Base-by-base conservation (phyloP, 2,329 filamentous ascomycete genomes). In the Cercospora canescens region DNA sequence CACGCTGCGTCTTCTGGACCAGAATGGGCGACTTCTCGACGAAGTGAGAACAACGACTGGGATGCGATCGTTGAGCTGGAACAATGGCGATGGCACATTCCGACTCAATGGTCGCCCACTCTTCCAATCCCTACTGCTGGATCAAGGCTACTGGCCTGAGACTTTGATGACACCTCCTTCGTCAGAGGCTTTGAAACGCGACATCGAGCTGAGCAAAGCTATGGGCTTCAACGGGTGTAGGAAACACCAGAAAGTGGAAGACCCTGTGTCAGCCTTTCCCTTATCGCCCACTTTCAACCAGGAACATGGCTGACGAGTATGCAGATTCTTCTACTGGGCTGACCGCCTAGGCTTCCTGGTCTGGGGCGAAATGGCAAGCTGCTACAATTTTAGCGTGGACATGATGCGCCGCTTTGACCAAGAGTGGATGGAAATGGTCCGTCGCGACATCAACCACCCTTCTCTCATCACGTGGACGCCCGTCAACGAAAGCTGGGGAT, bases 391-490 rank as follows among this genome's bases (percentile, higher is more conserved):
- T 75, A 86, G 82, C 68, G 72, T 81, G 6, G 83, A 86, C 32
- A 89, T 88, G 68, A 81, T 85, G 7, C 81, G 85, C 26, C 81
- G 88, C 0, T 89, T 90, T 79, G 83, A 88, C 69, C 79, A 83
- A 59, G 89, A 91, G 72, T 91, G 89, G 89, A 80, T 81, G 1
- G 88, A 88, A 73, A 83, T 85, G 6, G 85, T 91, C 5, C 83
- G 83, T 72, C 79, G 89, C 21, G 88, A 89, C 71, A 86, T 90
- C 67, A 91, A 90, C 70, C 87, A 89, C 61, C 87, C 89, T 0
- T 86, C 81, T 7, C 79, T 91, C 26, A 81, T 91, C 6, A 85
- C 86, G 0, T 91, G 89, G 89, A 91, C 88, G 2, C 87, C 87
- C 0, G 84, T 88, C 54, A 91, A 91, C 69, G 83, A 85, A 74